Evolutionary conservation across 2,329 filamentous ascomycete genomes (phyloP).

Genomic region (Aspergillus transmontanensis): DNA sequence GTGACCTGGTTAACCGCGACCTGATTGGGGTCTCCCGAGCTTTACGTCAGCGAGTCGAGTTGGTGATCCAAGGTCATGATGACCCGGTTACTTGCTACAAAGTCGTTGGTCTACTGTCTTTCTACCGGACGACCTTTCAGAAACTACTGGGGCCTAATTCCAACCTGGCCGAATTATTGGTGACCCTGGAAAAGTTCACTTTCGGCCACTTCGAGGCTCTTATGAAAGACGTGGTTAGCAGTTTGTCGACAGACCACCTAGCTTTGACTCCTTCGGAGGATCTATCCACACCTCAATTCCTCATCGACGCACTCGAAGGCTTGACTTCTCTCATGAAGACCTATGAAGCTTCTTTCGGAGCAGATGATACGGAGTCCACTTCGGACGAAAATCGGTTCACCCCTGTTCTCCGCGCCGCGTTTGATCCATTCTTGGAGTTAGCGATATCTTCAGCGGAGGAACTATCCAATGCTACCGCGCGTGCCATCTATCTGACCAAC

Average conservation of each 20-base stretch:
- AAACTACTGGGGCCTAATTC: slow-evolving; percentile 74
- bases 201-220: slow-evolving; percentile 79
- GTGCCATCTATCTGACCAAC: slow-evolving; percentile 55
- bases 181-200: slow-evolving; percentile 71
- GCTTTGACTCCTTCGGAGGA: slow-evolving; percentile 71
- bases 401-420: slow-evolving; percentile 72
- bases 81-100: slow-evolving; percentile 88
- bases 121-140: slow-evolving; percentile 84
- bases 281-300: slow-evolving; percentile 75
- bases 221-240: slow-evolving; percentile 69
- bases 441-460: slow-evolving; percentile 55
- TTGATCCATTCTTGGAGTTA: slow-evolving; percentile 81
- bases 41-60: slow-evolving; percentile 86
- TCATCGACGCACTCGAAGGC: slow-evolving; percentile 77
- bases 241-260: slow-evolving; percentile 72
- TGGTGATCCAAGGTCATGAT: slow-evolving; percentile 90
- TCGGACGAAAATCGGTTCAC: slow-evolving; percentile 70
- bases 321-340: slow-evolving; percentile 79
- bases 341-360: slow-evolving; percentile 75
- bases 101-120: slow-evolving; percentile 82
- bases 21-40: slow-evolving; percentile 78
- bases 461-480: slow-evolving; percentile 37
- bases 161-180: slow-evolving; percentile 68
- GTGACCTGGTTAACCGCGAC: slow-evolving; percentile 83
- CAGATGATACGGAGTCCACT: slow-evolving; percentile 46